Conservation (phyloP, 140 eudicot species). For the Eryngium alpinum region DNA sequence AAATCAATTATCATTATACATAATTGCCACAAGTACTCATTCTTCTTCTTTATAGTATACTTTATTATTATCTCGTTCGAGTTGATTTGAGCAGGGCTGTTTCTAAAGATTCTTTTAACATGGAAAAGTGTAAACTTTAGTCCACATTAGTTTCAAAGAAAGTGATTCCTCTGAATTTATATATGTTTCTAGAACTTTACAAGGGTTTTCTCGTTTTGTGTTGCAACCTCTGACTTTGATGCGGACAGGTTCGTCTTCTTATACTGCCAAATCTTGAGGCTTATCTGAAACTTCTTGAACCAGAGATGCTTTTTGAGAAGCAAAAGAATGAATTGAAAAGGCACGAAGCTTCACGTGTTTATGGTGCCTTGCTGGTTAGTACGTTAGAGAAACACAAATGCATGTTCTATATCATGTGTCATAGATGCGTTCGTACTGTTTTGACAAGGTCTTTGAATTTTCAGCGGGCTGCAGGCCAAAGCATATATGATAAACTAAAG, state of each 20-base stretch:
- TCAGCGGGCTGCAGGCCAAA: slow-evolving; percentile 73
- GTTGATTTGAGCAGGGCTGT: no score
- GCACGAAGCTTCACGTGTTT: slow-evolving; percentile 56
- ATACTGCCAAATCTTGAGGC: slow-evolving; percentile 48
- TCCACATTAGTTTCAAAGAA: not conserved
- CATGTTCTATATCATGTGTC: not conserved
- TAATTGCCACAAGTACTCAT: no score
- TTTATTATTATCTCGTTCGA: no score
- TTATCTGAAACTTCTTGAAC: slow-evolving; percentile 45
- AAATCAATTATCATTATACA: no score
- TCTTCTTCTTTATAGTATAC: no score
- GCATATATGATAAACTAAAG: slow-evolving; percentile 57
- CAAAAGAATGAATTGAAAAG: slow-evolving; percentile 55
- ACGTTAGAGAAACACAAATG: slow-evolving; percentile 6
- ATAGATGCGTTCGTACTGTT: slow-evolving; percentile 6
- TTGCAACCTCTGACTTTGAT: not conserved
- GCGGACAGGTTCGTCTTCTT: slow-evolving; percentile 47
- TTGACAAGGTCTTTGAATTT: slow-evolving; percentile 5
- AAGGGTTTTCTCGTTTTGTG: not conserved
- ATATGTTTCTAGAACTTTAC: not conserved
- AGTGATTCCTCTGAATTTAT: not conserved
- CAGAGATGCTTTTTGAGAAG: slow-evolving; percentile 44
- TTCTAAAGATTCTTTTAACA: not conserved
- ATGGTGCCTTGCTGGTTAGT: slow-evolving; percentile 66
- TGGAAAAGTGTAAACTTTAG: not conserved